A percentile compares a stretch with the other conserved stretches of the same genome.
Conservation (phyloP, 805 yeast species). For the Myxozyma melibiosi region DNA sequence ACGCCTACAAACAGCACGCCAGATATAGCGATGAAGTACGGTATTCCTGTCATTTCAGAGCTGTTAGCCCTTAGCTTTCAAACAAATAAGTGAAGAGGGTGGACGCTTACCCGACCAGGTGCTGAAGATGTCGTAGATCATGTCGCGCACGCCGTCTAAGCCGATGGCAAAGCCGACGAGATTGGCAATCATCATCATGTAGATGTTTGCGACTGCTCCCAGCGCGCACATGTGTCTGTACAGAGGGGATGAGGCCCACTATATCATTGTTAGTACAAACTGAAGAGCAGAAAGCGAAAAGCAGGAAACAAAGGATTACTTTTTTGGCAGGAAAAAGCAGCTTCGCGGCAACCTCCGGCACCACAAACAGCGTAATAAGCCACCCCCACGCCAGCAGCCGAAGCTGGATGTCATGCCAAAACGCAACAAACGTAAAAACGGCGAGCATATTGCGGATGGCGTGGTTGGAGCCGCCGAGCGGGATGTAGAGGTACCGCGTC, state of each 20-base stretch:
- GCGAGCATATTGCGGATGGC: slow-evolving; percentile 76
- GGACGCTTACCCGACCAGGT: slow-evolving; percentile 59
- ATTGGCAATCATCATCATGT: slow-evolving; percentile 98
- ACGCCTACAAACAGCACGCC: slow-evolving; percentile 74
- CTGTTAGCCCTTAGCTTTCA: background rate
- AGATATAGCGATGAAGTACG: slow-evolving; percentile 61
- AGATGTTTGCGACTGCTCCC: slow-evolving; percentile 87
- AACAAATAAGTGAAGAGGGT: background rate
- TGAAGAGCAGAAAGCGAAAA: background rate
- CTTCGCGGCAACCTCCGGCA: slow-evolving; percentile 81
- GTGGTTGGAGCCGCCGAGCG: slow-evolving; percentile 79
- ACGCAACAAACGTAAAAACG: slow-evolving; percentile 92
- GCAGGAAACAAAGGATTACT: slow-evolving; percentile 6
- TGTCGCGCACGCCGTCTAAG: slow-evolving; percentile 71
- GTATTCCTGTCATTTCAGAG: slow-evolving; percentile 11
- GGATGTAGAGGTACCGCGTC: slow-evolving; percentile 82
- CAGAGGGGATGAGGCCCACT: slow-evolving; percentile 58
- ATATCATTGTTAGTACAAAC: slow-evolving; percentile 29
- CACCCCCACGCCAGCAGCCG: slow-evolving; percentile 93
- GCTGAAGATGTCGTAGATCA: slow-evolving; percentile 69
- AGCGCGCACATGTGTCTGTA: slow-evolving; percentile 79
- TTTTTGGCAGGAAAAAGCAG: slow-evolving; percentile 41
- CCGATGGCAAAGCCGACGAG: slow-evolving; percentile 94
- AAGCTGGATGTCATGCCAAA: slow-evolving; percentile 97
- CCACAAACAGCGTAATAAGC: slow-evolving; percentile 79